These are phyloP conservation scores for Elymus sibiricus DNA, from an alignment of 176 grass and related monocot genomes.

Conservation along the genomic window DNA sequence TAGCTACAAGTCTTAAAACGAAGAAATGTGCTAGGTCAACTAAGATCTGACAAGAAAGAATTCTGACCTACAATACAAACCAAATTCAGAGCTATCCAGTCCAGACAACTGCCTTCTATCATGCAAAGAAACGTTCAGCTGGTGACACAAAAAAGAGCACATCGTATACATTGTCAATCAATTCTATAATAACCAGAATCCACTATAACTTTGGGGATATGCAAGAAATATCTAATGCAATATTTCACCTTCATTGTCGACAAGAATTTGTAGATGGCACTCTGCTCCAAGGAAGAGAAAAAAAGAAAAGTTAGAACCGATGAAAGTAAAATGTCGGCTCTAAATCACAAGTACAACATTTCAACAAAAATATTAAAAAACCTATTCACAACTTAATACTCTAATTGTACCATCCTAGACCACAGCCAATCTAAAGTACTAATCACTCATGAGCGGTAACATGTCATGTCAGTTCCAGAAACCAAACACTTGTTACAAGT, in stretches of 20 bases:
- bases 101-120: constrained; percentile 71
- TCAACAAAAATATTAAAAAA: background rate
- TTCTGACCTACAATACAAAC: constrained; percentile 36
- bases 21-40: background rate
- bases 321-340: constrained; percentile 30
- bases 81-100: constrained; percentile 39
- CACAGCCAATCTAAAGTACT: background rate
- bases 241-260: constrained; percentile 62
- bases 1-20: background rate
- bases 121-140: constrained; percentile 72
- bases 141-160: constrained; percentile 27
- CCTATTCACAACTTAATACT: constrained; percentile 3
- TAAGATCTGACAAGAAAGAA: constrained; percentile 8
- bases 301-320: constrained; percentile 15
- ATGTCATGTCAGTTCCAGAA: background rate
- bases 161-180: constrained; percentile 17
- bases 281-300: constrained; percentile 39
- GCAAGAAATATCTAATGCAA: constrained; percentile 15
- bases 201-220: constrained; percentile 12
- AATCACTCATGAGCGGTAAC: background rate
- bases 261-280: constrained; percentile 77
- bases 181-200: constrained; percentile 25
- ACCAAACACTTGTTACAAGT: background rate
- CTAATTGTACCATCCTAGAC: background rate
- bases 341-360: background rate